Evolutionary conservation across 2,329 filamentous ascomycete genomes (phyloP).

Genomic region (Cercospora canescens): DNA sequence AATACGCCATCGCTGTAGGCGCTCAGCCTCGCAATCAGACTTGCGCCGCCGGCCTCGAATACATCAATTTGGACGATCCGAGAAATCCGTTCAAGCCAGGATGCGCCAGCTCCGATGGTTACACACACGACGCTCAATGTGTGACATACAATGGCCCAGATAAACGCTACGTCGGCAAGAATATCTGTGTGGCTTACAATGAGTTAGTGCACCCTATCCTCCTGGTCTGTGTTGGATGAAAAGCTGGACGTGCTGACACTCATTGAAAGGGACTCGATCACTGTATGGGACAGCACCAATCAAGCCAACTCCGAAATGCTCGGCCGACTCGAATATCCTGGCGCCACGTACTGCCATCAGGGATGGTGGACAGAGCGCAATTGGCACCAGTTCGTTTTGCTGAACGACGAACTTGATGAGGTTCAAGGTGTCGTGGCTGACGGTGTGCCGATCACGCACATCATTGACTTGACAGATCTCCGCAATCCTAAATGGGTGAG

Average conservation of each 20-base stretch:
- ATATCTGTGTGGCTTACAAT: conserved; percentile 56
- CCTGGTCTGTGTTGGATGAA: too few relatives aligned
- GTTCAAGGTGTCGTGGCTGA: conserved; percentile 43
- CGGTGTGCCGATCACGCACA: conserved; percentile 51
- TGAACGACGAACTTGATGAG: conserved; percentile 58
- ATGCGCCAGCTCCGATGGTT: conserved; percentile 53
- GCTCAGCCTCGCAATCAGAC: conserved; percentile 43
- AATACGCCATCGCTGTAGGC: conserved; percentile 47
- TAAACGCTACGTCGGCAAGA: conserved; percentile 43
- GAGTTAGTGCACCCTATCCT: conserved; percentile 28
- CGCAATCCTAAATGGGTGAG: conserved; percentile 15
- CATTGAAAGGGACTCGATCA: conserved; percentile 39
- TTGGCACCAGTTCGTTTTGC: conserved; percentile 47
- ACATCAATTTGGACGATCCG: conserved; percentile 55
- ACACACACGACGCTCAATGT: conserved; percentile 59
- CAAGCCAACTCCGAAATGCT: conserved; percentile 47
- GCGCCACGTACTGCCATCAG: conserved; percentile 60
- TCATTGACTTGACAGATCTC: conserved; percentile 49
- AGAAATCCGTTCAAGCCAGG: conserved; percentile 51
- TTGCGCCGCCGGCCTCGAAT: conserved; percentile 55
- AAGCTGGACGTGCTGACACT: background rate
- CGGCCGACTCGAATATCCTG: conserved; percentile 57
- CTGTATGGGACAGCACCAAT: conserved; percentile 48
- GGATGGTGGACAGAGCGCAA: conserved; percentile 49
- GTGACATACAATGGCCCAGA: conserved; percentile 53